Evolutionary conservation across 768 basidiomycete species (phyloP).

Genomic region (Paxillus involutus): DNA sequence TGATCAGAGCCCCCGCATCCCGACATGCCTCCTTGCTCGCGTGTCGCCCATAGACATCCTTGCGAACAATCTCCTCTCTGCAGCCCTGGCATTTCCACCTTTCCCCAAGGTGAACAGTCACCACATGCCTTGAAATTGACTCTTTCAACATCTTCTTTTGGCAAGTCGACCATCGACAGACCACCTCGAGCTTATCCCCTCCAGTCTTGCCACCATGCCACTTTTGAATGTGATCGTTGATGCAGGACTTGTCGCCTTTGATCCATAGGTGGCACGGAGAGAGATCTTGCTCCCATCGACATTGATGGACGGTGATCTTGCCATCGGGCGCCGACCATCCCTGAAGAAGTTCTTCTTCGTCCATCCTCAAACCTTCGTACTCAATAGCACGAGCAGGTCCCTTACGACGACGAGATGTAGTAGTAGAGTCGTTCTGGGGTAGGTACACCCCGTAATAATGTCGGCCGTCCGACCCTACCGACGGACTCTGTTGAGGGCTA

Average conservation of each 20-base stretch:
- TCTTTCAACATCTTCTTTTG: slow-evolving; percentile 21
- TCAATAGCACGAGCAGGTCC: slow-evolving; percentile 3
- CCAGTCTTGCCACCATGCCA: slow-evolving; percentile 15
- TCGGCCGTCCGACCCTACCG: background rate
- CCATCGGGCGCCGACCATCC: background rate
- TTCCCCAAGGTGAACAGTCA: slow-evolving; percentile 14
- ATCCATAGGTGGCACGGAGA: slow-evolving; percentile 16
- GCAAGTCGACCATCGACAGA: slow-evolving; percentile 17
- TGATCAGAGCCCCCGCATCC: slow-evolving; percentile 5
- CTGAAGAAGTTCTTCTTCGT: slow-evolving; percentile 12
- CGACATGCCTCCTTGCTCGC: background rate
- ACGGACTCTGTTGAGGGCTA: background rate
- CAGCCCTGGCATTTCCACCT: slow-evolving; percentile 16
- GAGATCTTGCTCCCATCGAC: slow-evolving; percentile 9
- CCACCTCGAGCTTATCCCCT: slow-evolving; percentile 5
- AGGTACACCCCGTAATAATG: background rate
- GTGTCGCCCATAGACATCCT: slow-evolving; percentile 10
- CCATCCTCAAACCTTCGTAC: slow-evolving; percentile 8
- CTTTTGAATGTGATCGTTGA: slow-evolving; percentile 14
- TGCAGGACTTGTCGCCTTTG: slow-evolving; percentile 11
- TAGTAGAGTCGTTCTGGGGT: no score
- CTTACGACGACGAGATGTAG: background rate
- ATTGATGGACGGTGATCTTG: slow-evolving; percentile 7
- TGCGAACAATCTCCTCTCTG: slow-evolving; percentile 6
- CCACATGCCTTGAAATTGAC: slow-evolving; percentile 18